These are phyloP conservation scores for Mycena haematopus DNA, from an alignment of 768 basidiomycete genomes.

Conservation along the genomic window DNA sequence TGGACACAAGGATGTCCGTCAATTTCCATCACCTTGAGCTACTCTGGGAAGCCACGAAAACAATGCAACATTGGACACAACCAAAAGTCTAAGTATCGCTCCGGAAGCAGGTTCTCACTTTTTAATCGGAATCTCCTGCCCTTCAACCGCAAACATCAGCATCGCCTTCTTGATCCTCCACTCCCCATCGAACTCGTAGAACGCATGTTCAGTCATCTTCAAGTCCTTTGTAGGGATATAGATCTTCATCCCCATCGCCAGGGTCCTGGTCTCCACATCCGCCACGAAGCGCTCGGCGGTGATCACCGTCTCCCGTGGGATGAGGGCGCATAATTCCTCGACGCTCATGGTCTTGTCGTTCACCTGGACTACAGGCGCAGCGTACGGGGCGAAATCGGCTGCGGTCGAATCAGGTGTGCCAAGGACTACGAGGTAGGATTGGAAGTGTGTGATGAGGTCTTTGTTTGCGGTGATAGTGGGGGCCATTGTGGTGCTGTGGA, in stretches of 20 bases:
- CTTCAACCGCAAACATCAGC: constrained; percentile 2
- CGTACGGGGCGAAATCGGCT: constrained; percentile 3
- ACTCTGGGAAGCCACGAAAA: too few species aligned
- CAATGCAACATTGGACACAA: too few species aligned
- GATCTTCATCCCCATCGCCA: not conserved
- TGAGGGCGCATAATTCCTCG: constrained; percentile 9
- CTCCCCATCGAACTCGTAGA: constrained; percentile 2
- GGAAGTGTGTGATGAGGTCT: constrained; percentile 11
- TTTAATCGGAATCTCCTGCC: constrained; percentile 1
- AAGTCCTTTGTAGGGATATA: not conserved
- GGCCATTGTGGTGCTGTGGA: not conserved
- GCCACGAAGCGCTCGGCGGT: constrained; percentile 6
- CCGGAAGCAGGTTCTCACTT: too few species aligned
- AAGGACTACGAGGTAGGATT: not conserved
- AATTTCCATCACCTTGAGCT: too few species aligned
- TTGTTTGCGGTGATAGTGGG: constrained; percentile 6
- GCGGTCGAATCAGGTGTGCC: not conserved
- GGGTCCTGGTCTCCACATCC: not conserved
- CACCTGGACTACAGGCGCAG: not conserved
- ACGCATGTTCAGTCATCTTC: constrained; percentile 11
- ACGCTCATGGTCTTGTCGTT: constrained; percentile 9
- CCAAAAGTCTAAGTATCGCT: too few species aligned
- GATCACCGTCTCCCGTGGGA: not conserved
- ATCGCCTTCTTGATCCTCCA: constrained; percentile 7
- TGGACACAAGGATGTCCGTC: too few species aligned